These are phyloP conservation scores for Neurospora sp. DNA, from an alignment of 495 filamentous ascomycete species.

Conservation along the genomic window DNA sequence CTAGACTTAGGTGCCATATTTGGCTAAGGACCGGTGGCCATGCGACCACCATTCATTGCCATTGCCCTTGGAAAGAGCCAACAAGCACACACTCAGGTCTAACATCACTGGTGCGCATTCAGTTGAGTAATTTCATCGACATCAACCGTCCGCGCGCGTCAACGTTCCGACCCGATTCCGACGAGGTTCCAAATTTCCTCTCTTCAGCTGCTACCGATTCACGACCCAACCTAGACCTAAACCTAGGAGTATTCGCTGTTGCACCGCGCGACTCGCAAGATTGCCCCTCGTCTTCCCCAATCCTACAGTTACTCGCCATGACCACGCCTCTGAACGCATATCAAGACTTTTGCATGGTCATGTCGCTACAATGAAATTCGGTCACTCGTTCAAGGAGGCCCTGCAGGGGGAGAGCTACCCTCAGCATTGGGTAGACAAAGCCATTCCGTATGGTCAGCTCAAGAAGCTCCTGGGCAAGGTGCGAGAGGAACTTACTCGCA, in stretches of 20 bases:
- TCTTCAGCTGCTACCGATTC: neutral
- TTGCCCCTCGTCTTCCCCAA: neutral
- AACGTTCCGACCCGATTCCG: neutral
- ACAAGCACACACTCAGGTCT: neutral
- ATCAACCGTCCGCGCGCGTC: neutral
- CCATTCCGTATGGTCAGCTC: conserved; percentile 62
- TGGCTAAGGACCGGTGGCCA: neutral
- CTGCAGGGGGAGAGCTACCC: conserved; percentile 50
- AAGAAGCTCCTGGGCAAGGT: conserved; percentile 70
- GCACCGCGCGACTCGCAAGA: neutral
- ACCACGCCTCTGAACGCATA: conserved; percentile 8
- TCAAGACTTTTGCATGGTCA: conserved; percentile 11
- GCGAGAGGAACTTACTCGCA: conserved; percentile 43
- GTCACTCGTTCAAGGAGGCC: conserved; percentile 52
- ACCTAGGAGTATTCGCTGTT: neutral
- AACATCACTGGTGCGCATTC: neutral
- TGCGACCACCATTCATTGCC: neutral
- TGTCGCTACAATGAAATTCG: conserved; percentile 57
- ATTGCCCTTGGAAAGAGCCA: neutral
- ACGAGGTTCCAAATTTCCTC: neutral
- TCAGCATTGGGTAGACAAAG: conserved; percentile 55
- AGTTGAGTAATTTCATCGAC: neutral
- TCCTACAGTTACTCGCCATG: conserved; percentile 15
- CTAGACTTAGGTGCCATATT: neutral
- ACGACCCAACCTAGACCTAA: neutral